Conservation (phyloP, 257 asterid genomes). For the Agastache rugosa region DNA sequence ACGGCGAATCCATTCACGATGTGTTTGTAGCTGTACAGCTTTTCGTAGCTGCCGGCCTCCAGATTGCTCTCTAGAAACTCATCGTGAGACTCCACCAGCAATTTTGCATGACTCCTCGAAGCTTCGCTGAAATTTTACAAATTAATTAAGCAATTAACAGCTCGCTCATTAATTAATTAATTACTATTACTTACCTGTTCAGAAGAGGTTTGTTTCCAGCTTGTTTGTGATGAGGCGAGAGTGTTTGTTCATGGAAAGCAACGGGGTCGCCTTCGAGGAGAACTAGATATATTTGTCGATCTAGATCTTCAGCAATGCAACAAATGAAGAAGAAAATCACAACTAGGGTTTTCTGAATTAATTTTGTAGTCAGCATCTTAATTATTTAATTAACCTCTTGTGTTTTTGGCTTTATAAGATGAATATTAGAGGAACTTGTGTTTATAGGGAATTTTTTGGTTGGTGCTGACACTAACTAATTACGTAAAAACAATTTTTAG, state of each 20-base stretch:
- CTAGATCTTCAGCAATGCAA: slow-evolving; percentile 55
- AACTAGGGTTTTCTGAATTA: slow-evolving; percentile 18
- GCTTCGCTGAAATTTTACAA: slow-evolving; percentile 43
- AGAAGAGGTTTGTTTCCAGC: slow-evolving; percentile 28
- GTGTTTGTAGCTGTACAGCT: slow-evolving; percentile 87
- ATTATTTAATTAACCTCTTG: not conserved
- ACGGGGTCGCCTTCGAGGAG: slow-evolving; percentile 74
- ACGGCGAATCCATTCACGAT: slow-evolving; percentile 82
- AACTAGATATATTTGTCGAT: slow-evolving; percentile 60
- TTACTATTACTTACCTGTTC: slow-evolving; percentile 58
- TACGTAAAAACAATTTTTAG: slow-evolving; percentile 36
- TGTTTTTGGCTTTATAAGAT: slow-evolving; percentile 29
- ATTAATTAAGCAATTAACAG: not conserved
- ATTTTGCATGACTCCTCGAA: slow-evolving; percentile 60
- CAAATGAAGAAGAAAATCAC: slow-evolving; percentile 34
- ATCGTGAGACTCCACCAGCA: slow-evolving; percentile 68
- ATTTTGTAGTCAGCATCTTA: not conserved
- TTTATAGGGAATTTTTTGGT: slow-evolving; percentile 17
- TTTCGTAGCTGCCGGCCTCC: slow-evolving; percentile 65
- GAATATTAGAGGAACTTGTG: slow-evolving; percentile 18
- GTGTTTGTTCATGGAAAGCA: slow-evolving; percentile 57
- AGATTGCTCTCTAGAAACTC: slow-evolving; percentile 56
- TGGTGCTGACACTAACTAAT: slow-evolving; percentile 19
- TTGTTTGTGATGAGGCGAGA: slow-evolving; percentile 21
- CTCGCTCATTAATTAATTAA: not conserved